Conservation (phyloP, 1,139 yeast genomes). For the Scheffersomyces stambukii region DNA sequence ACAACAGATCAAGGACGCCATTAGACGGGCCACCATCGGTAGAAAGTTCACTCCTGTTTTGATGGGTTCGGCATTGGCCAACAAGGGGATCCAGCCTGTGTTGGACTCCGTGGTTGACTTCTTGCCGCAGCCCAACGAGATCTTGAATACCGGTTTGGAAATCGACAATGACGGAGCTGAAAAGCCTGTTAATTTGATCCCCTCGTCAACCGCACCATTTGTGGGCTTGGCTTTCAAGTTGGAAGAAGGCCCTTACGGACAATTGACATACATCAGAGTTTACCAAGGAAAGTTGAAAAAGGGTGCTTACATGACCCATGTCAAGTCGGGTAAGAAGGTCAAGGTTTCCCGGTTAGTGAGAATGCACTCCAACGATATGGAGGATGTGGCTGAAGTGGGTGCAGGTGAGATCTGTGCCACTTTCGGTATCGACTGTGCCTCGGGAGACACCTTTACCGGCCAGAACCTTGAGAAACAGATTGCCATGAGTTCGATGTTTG, state of each 20-base stretch:
- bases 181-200: conserved; percentile 67
- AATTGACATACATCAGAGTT: conserved; percentile 91
- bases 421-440: conserved; percentile 98
- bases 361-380: conserved; percentile 99
- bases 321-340: conserved; percentile 88
- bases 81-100: conserved; percentile 91
- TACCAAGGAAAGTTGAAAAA: conserved; percentile 93
- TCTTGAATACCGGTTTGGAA: conserved; percentile 86
- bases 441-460: conserved; percentile 92
- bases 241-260: conserved; percentile 98
- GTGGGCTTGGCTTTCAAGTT: conserved; percentile 96
- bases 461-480: conserved; percentile 67
- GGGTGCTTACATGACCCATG: conserved; percentile 85
- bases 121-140: conserved; percentile 92
- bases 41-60: conserved; percentile 96
- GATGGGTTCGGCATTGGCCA: conserved; percentile 98
- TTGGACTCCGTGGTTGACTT: conserved; percentile 95
- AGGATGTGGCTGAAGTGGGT: conserved; percentile 91
- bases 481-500: conserved; percentile 96
- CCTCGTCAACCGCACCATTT: conserved; percentile 74
- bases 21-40: conserved; percentile 94
- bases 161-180: conserved; percentile 44
- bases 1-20: conserved; percentile 80
- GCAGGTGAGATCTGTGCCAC: conserved; percentile 99
- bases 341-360: conserved; percentile 94